phyloP scores from a whole-genome alignment of 1,284 basidiomycete species.

The Xerocomus minutiporus region DNA sequence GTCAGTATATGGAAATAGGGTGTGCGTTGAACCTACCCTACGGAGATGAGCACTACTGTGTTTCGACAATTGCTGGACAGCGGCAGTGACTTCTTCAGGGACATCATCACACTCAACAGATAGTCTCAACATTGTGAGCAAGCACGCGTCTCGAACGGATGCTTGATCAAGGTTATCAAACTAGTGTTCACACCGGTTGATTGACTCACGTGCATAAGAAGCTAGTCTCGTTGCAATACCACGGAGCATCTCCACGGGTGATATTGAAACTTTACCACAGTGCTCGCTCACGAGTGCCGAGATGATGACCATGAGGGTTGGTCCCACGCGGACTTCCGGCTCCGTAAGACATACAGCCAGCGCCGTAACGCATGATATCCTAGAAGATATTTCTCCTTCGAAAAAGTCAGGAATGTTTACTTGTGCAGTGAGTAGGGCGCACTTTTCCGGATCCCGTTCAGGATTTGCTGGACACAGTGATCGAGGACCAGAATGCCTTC shows the following conservation, averaged over 20 bases:
- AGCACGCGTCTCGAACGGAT: constrained; percentile 62
- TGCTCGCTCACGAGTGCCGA: constrained; percentile 63
- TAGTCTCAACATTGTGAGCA: constrained; percentile 65
- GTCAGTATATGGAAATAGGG: constrained; percentile 3
- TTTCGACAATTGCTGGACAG: constrained; percentile 42
- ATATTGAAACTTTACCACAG: constrained; percentile 44
- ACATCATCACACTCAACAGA: constrained; percentile 54
- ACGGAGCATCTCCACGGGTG: constrained; percentile 48
- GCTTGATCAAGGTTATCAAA: constrained; percentile 36
- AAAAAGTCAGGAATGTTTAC: constrained; percentile 13
- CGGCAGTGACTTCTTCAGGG: constrained; percentile 40
- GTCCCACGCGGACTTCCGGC: constrained; percentile 39
- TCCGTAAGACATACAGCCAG: constrained; percentile 50
- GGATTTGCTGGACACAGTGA: constrained; percentile 48
- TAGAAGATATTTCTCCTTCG: constrained; percentile 43
- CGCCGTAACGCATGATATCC: constrained; percentile 46
- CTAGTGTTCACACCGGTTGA: not conserved
- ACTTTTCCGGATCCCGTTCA: constrained; percentile 49
- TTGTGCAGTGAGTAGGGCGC: constrained; percentile 18
- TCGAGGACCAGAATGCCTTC: constrained; percentile 46
- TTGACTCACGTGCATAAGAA: constrained; percentile 45
- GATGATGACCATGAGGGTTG: constrained; percentile 61
- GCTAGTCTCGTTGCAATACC: constrained; percentile 46
- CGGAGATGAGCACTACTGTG: constrained; percentile 50
- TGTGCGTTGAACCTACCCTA: constrained; percentile 38